Evolutionary conservation across 2,329 filamentous ascomycete genomes (phyloP).

Genomic region (Penicillium sp.): DNA sequence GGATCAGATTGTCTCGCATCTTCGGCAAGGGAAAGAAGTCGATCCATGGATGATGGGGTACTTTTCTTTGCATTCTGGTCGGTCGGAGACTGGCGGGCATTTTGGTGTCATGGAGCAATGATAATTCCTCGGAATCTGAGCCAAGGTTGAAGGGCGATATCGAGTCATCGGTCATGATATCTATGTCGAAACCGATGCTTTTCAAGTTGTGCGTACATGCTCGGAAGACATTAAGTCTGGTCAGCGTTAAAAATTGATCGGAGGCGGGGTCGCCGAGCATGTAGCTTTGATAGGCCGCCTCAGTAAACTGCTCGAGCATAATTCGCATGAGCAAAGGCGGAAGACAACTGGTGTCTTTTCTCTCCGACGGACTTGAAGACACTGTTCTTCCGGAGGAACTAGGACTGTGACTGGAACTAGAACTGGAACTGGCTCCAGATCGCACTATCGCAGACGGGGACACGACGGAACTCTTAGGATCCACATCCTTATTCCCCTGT

Average conservation of each 20-base stretch:
- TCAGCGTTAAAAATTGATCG: conserved; percentile 34
- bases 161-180: conserved; percentile 28
- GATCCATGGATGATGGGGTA: conserved; percentile 42
- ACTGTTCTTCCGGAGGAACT: neutral
- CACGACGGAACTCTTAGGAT: conserved; percentile 11
- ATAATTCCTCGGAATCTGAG: neutral
- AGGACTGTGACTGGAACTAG: too few relatives aligned
- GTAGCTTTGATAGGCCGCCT: conserved; percentile 25
- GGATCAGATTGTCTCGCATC: conserved; percentile 42
- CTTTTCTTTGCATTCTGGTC: conserved; percentile 36
- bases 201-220: conserved; percentile 29
- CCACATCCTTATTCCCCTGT: conserved; percentile 8
- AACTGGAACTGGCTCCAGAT: neutral
- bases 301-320: conserved; percentile 19
- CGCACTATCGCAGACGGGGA: conserved; percentile 1
- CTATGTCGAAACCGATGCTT: conserved; percentile 24
- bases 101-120: neutral
- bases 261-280: conserved; percentile 22
- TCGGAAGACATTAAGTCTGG: conserved; percentile 36
- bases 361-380: neutral
- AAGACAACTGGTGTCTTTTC: conserved; percentile 1
- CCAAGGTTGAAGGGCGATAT: conserved; percentile 26
- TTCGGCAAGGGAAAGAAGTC: conserved; percentile 34
- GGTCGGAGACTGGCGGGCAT: conserved; percentile 34
- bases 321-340: neutral